Percentiles rank a stretch among this genome's conserved stretches.
Conservation (phyloP, 331 rosid species). For the Quercus phellos region DNA sequence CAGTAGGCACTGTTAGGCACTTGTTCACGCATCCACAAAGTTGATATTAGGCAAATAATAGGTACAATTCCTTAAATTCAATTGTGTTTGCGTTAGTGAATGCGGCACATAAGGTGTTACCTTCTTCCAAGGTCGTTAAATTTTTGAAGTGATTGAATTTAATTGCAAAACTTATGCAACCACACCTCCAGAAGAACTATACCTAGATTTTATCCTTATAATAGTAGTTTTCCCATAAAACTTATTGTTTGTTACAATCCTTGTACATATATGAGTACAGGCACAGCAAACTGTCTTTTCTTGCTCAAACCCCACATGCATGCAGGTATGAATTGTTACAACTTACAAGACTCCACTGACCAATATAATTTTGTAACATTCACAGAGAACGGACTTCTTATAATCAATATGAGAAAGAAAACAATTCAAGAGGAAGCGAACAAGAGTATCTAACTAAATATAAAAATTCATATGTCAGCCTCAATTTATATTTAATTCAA, state of each 20-base stretch:
- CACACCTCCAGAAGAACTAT: no score
- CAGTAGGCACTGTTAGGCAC: no score
- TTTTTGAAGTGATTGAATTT: no score
- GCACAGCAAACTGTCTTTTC: not conserved
- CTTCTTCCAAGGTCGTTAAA: no score
- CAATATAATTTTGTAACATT: not conserved
- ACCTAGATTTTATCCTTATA: not conserved
- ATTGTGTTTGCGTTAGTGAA: no score
- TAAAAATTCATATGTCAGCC: not conserved
- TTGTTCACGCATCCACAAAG: not conserved
- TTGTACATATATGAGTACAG: no score
- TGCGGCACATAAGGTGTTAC: no score
- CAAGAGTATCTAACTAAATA: not conserved
- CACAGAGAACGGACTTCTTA: not conserved
- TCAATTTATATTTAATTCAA: constrained; percentile 10
- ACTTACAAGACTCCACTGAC: not conserved
- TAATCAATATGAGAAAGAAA: not conserved
- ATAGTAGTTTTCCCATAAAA: no score
- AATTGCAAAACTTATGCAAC: no score
- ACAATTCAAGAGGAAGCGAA: not conserved
- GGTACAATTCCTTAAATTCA: no score
- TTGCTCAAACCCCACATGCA: not conserved
- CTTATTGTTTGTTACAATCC: not conserved
- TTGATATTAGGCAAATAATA: not conserved
- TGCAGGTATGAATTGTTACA: not conserved